A percentile compares a stretch with the other conserved stretches of the same genome.
These are phyloP conservation scores for Tricholoma bakamatsutake DNA, from an alignment of 768 basidiomycete species.

Conservation along the genomic window DNA sequence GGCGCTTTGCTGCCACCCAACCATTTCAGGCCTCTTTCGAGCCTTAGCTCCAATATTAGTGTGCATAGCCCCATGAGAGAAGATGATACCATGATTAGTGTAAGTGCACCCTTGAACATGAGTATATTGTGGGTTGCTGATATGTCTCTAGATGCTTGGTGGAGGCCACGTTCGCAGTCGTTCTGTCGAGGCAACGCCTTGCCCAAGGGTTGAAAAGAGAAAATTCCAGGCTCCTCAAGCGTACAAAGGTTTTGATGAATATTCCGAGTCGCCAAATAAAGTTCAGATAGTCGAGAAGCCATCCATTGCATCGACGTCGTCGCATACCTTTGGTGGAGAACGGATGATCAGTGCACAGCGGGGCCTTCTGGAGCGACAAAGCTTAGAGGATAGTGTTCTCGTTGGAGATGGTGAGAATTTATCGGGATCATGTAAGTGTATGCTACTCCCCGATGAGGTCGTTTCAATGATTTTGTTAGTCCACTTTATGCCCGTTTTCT, in stretches of 20 bases:
- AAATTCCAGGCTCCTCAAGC: slow-evolving; percentile 37
- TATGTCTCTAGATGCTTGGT: slow-evolving; percentile 60
- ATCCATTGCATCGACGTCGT: slow-evolving; percentile 60
- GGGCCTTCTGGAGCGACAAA: slow-evolving; percentile 59
- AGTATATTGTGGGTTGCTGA: background rate
- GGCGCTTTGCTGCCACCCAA: slow-evolving; percentile 36
- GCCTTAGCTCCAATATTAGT: slow-evolving; percentile 42
- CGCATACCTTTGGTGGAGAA: slow-evolving; percentile 59
- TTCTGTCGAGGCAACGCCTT: slow-evolving; percentile 70
- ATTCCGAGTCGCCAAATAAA: slow-evolving; percentile 37
- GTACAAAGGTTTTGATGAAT: slow-evolving; percentile 20
- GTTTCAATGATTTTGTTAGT: slow-evolving; percentile 25
- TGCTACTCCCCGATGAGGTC: background rate
- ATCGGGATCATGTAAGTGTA: slow-evolving; percentile 42
- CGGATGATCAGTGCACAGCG: slow-evolving; percentile 61
- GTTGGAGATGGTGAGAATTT: slow-evolving; percentile 64
- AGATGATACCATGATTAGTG: slow-evolving; percentile 80
- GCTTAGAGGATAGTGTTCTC: slow-evolving; percentile 60
- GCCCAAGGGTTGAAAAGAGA: slow-evolving; percentile 57
- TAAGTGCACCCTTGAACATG: slow-evolving; percentile 26
- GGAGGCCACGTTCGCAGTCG: slow-evolving; percentile 68
- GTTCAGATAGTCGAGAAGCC: slow-evolving; percentile 54
- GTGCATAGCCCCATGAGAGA: slow-evolving; percentile 51
- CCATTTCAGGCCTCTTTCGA: slow-evolving; percentile 61
- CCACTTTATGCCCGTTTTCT: slow-evolving; percentile 50